phyloP scores from a whole-genome alignment of 2,329 filamentous ascomycete genomes.

The Fusarium palustre region DNA sequence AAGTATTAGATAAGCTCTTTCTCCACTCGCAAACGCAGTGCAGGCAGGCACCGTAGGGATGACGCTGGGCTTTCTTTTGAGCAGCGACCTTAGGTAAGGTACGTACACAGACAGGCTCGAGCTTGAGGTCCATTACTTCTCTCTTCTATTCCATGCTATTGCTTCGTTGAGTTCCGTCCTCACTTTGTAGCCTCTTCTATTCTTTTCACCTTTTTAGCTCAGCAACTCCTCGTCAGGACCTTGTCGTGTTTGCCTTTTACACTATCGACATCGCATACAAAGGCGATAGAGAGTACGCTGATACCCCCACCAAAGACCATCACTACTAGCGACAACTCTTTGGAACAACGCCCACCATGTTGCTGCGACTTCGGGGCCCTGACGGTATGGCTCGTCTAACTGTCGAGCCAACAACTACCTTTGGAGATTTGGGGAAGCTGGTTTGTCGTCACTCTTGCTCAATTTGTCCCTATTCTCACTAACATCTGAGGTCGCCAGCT shows the following conservation, averaged over 20 bases:
- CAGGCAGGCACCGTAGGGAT: constrained; percentile 47
- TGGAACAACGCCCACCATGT: constrained; percentile 64
- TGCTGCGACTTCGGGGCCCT: constrained; percentile 87
- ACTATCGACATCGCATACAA: neutral
- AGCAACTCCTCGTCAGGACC: neutral
- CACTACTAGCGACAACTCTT: constrained; percentile 18
- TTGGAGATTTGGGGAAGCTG: constrained; percentile 69
- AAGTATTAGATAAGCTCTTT: constrained; percentile 30
- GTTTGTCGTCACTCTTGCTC: constrained; percentile 51
- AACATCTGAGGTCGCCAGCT: constrained; percentile 57
- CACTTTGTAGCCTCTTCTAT: constrained; percentile 23
- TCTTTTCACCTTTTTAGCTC: neutral
- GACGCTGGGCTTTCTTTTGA: constrained; percentile 44
- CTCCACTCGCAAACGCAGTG: neutral
- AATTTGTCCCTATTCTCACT: constrained; percentile 19
- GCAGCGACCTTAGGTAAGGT: constrained; percentile 14
- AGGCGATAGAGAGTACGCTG: constrained; percentile 9
- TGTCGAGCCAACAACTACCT: constrained; percentile 79
- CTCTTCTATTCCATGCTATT: constrained; percentile 19
- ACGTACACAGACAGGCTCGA: constrained; percentile 22
- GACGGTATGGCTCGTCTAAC: constrained; percentile 92
- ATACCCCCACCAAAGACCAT: constrained; percentile 28
- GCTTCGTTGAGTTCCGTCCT: constrained; percentile 39
- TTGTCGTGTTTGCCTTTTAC: neutral
- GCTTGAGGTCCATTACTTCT: constrained; percentile 9